These are phyloP conservation scores for Xylogone sp. DNA, from an alignment of 2,329 filamentous ascomycete genomes.

Conservation along the genomic window DNA sequence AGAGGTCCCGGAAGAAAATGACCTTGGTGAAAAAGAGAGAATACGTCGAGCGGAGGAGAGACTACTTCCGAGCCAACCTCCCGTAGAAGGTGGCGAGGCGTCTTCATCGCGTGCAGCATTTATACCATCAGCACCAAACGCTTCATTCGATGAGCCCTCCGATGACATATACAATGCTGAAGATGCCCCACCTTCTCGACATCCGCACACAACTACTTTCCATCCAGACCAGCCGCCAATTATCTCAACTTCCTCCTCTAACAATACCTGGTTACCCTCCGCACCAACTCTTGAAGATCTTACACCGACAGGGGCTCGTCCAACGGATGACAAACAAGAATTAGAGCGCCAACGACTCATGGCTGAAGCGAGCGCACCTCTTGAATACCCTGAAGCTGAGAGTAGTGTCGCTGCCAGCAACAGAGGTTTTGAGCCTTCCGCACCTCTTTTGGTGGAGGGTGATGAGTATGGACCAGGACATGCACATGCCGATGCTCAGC, in stretches of 20 bases:
- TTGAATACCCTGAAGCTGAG: constrained; percentile 47
- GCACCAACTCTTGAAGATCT: constrained; percentile 20
- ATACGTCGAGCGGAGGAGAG: constrained; percentile 73
- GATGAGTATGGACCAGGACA: constrained; percentile 38
- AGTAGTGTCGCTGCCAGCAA: constrained; percentile 26
- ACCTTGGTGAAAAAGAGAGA: constrained; percentile 76
- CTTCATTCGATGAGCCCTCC: constrained; percentile 24
- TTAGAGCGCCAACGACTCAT: constrained; percentile 54
- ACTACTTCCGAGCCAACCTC: constrained; percentile 76
- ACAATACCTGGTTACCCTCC: constrained; percentile 9
- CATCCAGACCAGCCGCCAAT: constrained; percentile 8
- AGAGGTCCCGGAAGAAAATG: constrained; percentile 54
- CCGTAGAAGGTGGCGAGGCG: constrained; percentile 39
- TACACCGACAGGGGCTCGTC: constrained; percentile 15
- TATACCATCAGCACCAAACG: constrained; percentile 37
- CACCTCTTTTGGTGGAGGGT: constrained; percentile 54
- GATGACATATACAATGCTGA: constrained; percentile 51
- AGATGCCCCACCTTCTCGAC: constrained; percentile 27
- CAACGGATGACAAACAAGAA: constrained; percentile 67
- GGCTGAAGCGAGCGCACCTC: constrained; percentile 49
- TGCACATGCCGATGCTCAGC: constrained; percentile 11
- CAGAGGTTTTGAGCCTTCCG: constrained; percentile 44
- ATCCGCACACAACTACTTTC: constrained; percentile 14
- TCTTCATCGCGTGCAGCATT: constrained; percentile 33
- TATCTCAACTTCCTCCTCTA: not conserved